Conservation (phyloP, 2,329 filamentous ascomycete genomes). For the Cladosporium sp. region DNA sequence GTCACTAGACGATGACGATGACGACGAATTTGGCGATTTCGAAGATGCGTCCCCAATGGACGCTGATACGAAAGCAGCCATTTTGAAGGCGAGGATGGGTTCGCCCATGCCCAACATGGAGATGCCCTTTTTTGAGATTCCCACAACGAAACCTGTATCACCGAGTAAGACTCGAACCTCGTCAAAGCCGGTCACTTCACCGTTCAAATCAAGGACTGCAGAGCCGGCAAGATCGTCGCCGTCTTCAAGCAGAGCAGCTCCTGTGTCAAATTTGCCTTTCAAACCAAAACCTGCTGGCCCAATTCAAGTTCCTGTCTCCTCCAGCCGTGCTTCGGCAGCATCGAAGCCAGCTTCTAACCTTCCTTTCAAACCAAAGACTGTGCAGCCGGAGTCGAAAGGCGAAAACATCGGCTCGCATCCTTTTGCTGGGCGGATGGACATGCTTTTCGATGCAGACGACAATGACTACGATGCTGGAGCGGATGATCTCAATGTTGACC, state of each 20-base stretch:
- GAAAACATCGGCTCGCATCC: conserved; percentile 32
- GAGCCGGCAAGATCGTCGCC: background rate
- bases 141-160: background rate
- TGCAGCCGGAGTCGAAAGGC: background rate
- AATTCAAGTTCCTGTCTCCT: background rate
- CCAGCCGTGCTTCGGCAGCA: background rate
- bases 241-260: background rate
- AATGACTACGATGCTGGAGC: conserved; percentile 40
- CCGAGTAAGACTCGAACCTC: background rate
- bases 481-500: conserved; percentile 35
- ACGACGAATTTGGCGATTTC: conserved; percentile 59
- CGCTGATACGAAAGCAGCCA: conserved; percentile 7
- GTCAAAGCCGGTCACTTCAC: background rate
- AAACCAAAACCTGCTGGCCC: conserved; percentile 13
- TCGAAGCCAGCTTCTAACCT: conserved; percentile 9
- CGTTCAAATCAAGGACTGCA: background rate
- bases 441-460: conserved; percentile 37
- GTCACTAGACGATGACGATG: conserved; percentile 45
- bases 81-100: conserved; percentile 16
- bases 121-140: conserved; percentile 18
- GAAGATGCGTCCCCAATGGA: conserved; percentile 40
- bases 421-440: conserved; percentile 39
- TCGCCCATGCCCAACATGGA: conserved; percentile 13
- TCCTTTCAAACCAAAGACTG: conserved; percentile 28
- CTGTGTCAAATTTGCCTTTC: conserved; percentile 13